Conservation (phyloP, 2,329 filamentous ascomycete genomes). For the Dendryphion nanum region DNA sequence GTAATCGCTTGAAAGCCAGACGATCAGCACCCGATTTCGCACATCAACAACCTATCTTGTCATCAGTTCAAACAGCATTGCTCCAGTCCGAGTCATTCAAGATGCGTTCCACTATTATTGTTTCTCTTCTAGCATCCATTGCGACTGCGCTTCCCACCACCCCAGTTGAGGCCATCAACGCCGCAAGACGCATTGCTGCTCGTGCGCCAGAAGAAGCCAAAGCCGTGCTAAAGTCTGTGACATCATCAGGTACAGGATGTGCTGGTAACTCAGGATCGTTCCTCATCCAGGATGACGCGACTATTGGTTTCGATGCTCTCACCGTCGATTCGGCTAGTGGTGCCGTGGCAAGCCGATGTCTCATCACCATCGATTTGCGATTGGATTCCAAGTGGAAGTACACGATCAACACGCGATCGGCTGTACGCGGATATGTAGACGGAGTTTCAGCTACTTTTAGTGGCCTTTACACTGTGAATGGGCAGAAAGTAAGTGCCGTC, state of each 20-base stretch:
- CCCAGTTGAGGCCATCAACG: background rate
- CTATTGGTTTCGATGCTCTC: conserved; percentile 8
- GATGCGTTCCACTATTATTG: conserved; percentile 5
- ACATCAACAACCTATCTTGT: too few species aligned
- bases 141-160: conserved; percentile 7
- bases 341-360: conserved; percentile 5
- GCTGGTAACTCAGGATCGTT: conserved; percentile 9
- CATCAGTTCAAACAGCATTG: too few species aligned
- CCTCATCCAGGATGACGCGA: conserved; percentile 8
- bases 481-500: conserved; percentile 2
- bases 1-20: too few species aligned
- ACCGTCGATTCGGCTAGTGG: conserved; percentile 2
- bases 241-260: conserved; percentile 11
- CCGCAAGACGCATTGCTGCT: conserved; percentile 7
- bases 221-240: conserved; percentile 9
- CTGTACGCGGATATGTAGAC: conserved; percentile 7
- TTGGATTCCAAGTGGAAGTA: conserved; percentile 13
- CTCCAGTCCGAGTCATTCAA: too few species aligned
- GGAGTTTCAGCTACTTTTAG: conserved; percentile 1
- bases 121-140: conserved; percentile 3
- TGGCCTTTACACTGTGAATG: conserved; percentile 5
- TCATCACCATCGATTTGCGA: conserved; percentile 9
- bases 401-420: conserved; percentile 10
- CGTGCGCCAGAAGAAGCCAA: conserved; percentile 12
- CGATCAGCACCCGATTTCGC: too few species aligned